Conservation (phyloP, 768 basidiomycete species). For the Phlebiopsis flavidoalba region DNA sequence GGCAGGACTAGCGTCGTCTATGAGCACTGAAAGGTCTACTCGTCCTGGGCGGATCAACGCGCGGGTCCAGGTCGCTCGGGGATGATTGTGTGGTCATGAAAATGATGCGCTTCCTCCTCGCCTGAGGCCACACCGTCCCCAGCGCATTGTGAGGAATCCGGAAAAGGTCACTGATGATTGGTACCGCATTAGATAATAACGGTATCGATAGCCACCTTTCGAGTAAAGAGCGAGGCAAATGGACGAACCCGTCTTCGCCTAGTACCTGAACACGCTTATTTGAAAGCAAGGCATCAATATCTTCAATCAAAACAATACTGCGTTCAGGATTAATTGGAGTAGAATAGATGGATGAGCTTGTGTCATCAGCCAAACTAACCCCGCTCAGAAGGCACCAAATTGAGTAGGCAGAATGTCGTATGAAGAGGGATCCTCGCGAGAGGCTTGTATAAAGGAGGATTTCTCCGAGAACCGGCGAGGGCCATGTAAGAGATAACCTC, state of each 20-base stretch:
- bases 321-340: conserved; percentile 90
- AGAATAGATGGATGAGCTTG: conserved; percentile 90
- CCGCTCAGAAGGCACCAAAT: conserved; percentile 92
- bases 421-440: conserved; percentile 83
- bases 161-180: conserved; percentile 97
- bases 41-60: conserved; percentile 95
- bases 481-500: conserved; percentile 92
- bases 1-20: conserved; percentile 80
- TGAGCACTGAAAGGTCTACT: conserved; percentile 78
- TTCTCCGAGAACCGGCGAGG: conserved; percentile 99
- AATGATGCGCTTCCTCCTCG: conserved; percentile 94
- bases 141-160: conserved; percentile 93
- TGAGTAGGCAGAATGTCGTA: conserved; percentile 96
- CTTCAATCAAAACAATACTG: conserved; percentile 93
- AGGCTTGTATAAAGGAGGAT: conserved; percentile 97
- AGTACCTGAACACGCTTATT: conserved; percentile 86
- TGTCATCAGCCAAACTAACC: conserved; percentile 97
- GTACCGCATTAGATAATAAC: conserved; percentile 52
- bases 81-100: conserved; percentile 99
- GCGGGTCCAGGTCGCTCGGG: conserved; percentile 82
- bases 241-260: conserved; percentile 81
- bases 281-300: conserved; percentile 90
- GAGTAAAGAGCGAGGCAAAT: neutral
- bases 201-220: neutral
- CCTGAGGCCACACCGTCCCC: conserved; percentile 96